Conservation (phyloP, 2,329 filamentous ascomycete genomes). For the Claviceps sp. region DNA sequence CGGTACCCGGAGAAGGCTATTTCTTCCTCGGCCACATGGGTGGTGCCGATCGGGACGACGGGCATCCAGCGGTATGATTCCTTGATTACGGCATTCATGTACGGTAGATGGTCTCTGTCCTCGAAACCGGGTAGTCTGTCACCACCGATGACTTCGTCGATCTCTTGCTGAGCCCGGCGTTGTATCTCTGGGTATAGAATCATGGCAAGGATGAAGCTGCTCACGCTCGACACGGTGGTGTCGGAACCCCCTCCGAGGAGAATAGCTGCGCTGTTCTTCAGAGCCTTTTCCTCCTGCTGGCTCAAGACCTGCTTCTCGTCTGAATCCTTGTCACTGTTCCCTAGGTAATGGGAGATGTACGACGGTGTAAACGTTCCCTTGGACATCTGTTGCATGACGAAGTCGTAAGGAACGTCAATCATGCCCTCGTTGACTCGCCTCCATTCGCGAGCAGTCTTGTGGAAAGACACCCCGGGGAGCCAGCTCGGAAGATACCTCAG, state of each 20-base stretch:
- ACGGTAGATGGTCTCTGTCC: constrained; percentile 30
- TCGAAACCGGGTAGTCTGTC: constrained; percentile 27
- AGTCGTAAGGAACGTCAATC: constrained; percentile 16
- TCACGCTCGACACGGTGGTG: constrained; percentile 1
- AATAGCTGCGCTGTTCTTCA: constrained; percentile 2
- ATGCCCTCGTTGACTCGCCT: constrained; percentile 8
- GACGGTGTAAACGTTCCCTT: constrained; percentile 9
- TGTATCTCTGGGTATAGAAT: constrained; percentile 27
- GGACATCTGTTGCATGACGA: constrained; percentile 16
- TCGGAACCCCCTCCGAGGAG: constrained; percentile 9
- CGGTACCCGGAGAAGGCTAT: constrained; percentile 10
- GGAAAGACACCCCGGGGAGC: constrained; percentile 18
- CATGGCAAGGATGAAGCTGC: constrained; percentile 32
- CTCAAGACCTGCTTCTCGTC: not conserved
- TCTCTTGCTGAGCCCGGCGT: constrained; percentile 23
- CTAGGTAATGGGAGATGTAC: constrained; percentile 13
- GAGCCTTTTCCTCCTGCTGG: not conserved
- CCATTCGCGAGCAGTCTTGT: constrained; percentile 16
- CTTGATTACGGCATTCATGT: constrained; percentile 19
- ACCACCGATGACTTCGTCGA: constrained; percentile 29
- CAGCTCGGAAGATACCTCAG: constrained; percentile 16
- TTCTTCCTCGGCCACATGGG: constrained; percentile 22
- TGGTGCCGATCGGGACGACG: constrained; percentile 21
- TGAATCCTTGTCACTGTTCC: not conserved
- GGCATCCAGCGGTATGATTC: constrained; percentile 20